Conservation (phyloP, 2,329 filamentous ascomycete species). For the Penicillium sp. region DNA sequence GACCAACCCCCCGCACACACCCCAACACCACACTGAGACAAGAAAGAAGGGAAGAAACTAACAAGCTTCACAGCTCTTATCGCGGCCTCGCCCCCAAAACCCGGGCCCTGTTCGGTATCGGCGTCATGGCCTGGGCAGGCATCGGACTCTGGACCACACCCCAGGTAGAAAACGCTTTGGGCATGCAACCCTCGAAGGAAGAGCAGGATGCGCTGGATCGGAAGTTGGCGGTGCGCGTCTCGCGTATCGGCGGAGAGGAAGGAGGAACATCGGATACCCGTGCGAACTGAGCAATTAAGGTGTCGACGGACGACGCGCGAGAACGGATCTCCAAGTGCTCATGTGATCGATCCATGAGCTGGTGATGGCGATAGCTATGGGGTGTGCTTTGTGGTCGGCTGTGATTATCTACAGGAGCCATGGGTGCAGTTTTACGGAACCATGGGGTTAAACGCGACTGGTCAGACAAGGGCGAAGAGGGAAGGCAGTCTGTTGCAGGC, state of each 20-base stretch:
- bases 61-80: conserved; percentile 57
- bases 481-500: not conserved
- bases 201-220: conserved; percentile 67
- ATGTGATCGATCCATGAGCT: conserved; percentile 1
- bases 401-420: not conserved
- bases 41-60: not conserved
- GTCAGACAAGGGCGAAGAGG: not conserved
- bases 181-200: conserved; percentile 69
- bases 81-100: conserved; percentile 69
- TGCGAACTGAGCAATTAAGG: conserved; percentile 15
- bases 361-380: not conserved
- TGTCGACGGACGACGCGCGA: not conserved
- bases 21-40: not conserved
- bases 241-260: conserved; percentile 30
- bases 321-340: not conserved
- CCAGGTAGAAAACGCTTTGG: conserved; percentile 69
- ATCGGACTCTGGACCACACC: conserved; percentile 73
- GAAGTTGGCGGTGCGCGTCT: conserved; percentile 38
- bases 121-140: conserved; percentile 73
- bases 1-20: not conserved
- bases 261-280: conserved; percentile 20
- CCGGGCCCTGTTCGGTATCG: conserved; percentile 69
- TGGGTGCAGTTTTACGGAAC: conserved; percentile 1
- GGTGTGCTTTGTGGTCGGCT: not conserved
- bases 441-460: conserved; percentile 3